Evolutionary conservation across 2,329 filamentous ascomycete species (phyloP).

Genomic region (Ophiostoma sp.): DNA sequence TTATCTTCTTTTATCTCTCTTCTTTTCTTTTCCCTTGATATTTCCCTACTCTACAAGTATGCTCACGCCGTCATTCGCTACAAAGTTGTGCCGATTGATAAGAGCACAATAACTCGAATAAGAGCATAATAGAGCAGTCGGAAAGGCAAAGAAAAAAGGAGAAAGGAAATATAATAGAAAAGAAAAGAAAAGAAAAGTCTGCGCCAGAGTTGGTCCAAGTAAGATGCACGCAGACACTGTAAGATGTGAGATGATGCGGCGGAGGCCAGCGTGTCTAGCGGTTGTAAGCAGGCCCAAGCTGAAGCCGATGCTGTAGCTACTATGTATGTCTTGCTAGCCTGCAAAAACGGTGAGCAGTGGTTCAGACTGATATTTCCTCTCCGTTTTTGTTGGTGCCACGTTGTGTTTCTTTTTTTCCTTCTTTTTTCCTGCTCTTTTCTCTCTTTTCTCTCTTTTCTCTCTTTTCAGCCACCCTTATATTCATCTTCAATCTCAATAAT

Average conservation of each 20-base stretch:
- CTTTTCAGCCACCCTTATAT: neutral
- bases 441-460: neutral
- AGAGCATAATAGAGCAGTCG: neutral
- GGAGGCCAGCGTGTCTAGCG: neutral
- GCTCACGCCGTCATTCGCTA: neutral
- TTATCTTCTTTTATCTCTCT: neutral
- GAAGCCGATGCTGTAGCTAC: no score
- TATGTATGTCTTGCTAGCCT: neutral
- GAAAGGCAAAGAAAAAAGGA: neutral
- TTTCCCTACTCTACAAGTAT: neutral
- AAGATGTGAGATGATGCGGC: conserved; percentile 3
- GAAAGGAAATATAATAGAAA: no score
- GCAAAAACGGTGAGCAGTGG: neutral
- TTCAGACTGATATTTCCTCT: neutral
- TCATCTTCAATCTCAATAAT: neutral
- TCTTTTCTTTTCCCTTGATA: neutral
- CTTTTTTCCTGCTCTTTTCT: neutral
- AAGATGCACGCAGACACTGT: neutral
- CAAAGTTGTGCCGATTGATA: conserved; percentile 11
- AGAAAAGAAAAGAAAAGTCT: no score
- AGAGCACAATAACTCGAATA: neutral
- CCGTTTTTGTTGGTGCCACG: neutral
- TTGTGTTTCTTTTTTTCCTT: neutral
- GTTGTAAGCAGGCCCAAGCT: neutral
- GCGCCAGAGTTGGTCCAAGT: neutral